Conservation (phyloP, 805 yeast genomes). For the Jamesozyma hellenica region DNA sequence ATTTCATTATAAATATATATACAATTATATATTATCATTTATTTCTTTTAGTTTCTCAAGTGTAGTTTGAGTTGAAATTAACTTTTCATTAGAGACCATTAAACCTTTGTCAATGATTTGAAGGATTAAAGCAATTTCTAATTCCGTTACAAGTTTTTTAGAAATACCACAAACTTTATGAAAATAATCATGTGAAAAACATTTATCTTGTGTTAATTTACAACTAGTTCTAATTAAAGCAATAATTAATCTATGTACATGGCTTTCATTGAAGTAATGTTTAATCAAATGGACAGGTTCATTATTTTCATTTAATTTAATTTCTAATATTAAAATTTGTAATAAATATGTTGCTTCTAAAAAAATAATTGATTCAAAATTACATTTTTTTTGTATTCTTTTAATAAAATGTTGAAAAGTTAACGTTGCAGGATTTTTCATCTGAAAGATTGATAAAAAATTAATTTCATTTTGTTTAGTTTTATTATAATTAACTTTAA, state of each 20-base stretch:
- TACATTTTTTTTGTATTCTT: conserved; percentile 25
- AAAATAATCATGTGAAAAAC: conserved; percentile 37
- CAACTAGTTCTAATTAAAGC: conserved; percentile 38
- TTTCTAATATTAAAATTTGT: conserved; percentile 14
- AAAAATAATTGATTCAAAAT: conserved; percentile 21
- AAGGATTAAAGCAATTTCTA: conserved; percentile 20
- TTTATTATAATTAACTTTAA: not conserved
- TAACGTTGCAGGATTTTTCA: conserved; percentile 25
- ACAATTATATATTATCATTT: no score
- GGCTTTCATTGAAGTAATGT: conserved; percentile 28
- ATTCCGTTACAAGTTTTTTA: conserved; percentile 18
- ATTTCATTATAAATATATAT: no score
- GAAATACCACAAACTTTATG: conserved; percentile 41
- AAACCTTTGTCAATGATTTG: conserved; percentile 14
- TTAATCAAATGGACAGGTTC: conserved; percentile 3
- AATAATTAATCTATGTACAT: conserved; percentile 36
- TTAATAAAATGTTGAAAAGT: conserved; percentile 16
- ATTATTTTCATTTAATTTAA: not conserved
- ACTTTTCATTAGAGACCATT: conserved; percentile 13
- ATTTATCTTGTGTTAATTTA: conserved; percentile 39
- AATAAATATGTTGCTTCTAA: conserved; percentile 20
- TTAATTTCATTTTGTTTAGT: not conserved
- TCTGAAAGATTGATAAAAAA: conserved; percentile 11
- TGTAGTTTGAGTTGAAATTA: conserved; percentile 9
- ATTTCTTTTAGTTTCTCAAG: conserved; percentile 8